Evolutionary conservation across 2,329 filamentous ascomycete species (phyloP).

Genomic region (Blastomyces silverae): DNA sequence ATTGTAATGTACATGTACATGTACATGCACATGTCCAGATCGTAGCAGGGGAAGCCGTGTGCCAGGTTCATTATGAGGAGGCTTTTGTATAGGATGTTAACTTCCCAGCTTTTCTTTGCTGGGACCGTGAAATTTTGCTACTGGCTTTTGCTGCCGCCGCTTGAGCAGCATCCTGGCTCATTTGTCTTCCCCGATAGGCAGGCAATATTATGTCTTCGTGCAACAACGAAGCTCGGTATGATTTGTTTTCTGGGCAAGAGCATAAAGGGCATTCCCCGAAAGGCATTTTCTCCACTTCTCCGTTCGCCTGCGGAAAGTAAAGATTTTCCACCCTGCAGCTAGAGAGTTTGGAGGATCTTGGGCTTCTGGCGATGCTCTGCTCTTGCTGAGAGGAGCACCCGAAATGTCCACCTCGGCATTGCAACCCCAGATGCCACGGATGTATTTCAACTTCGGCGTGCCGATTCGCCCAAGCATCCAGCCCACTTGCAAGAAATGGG

Average conservation of each 20-base stretch:
- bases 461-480: neutral
- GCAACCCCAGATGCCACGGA: neutral
- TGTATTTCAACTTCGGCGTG: neutral
- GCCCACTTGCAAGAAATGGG: neutral
- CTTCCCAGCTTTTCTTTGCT: neutral
- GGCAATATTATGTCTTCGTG: neutral
- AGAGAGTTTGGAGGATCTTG: neutral
- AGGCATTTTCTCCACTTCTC: neutral
- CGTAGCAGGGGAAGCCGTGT: neutral
- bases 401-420: neutral
- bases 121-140: neutral
- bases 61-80: neutral
- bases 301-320: neutral
- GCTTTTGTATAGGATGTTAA: neutral
- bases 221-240: neutral
- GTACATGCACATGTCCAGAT: neutral
- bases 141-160: neutral
- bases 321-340: neutral
- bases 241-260: neutral
- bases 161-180: neutral
- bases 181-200: neutral
- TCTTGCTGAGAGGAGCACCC: neutral
- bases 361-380: neutral
- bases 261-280: neutral
- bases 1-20: neutral